Evolutionary conservation across 345 rosid genomes (phyloP).

Genomic region (Streptanthus diversifolius): DNA sequence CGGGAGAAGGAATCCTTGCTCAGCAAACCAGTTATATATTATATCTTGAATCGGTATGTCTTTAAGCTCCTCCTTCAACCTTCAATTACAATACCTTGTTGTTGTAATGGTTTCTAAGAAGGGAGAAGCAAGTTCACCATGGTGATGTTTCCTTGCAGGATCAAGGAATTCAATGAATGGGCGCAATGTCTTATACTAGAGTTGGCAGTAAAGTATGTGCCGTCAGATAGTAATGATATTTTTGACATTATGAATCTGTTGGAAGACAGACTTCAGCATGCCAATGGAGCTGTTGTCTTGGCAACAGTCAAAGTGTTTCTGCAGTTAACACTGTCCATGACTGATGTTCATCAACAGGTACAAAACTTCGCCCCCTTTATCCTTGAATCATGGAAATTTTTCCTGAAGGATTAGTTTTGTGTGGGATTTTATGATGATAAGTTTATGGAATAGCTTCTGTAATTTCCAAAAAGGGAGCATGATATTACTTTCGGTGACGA

Average conservation of each 20-base stretch:
- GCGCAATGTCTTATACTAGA: slow-evolving; percentile 96
- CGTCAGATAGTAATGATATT: slow-evolving; percentile 78
- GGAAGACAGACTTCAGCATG: slow-evolving; percentile 99
- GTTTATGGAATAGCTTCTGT: background rate
- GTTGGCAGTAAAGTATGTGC: slow-evolving; percentile 81
- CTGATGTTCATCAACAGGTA: slow-evolving; percentile 98
- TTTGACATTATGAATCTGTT: slow-evolving; percentile 98
- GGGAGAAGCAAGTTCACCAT: background rate
- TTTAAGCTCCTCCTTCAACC: background rate
- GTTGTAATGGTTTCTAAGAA: background rate
- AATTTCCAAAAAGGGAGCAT: background rate
- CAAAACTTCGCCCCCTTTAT: slow-evolving; percentile 13
- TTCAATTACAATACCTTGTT: slow-evolving; percentile 9
- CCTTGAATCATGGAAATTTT: background rate
- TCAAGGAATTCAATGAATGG: slow-evolving; percentile 94
- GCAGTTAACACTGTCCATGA: slow-evolving; percentile 86
- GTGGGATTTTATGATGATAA: background rate
- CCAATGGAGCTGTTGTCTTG: slow-evolving; percentile 98
- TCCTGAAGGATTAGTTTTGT: background rate
- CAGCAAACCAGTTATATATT: slow-evolving; percentile 73
- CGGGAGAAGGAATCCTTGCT: slow-evolving; percentile 76
- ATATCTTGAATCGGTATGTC: slow-evolving; percentile 73
- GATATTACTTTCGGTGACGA: background rate
- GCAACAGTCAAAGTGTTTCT: slow-evolving; percentile 86
- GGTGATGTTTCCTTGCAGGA: slow-evolving; percentile 49